Evolutionary conservation across 2,329 filamentous ascomycete species (phyloP).

Genomic region (Cryoendolithus antarcticus): DNA sequence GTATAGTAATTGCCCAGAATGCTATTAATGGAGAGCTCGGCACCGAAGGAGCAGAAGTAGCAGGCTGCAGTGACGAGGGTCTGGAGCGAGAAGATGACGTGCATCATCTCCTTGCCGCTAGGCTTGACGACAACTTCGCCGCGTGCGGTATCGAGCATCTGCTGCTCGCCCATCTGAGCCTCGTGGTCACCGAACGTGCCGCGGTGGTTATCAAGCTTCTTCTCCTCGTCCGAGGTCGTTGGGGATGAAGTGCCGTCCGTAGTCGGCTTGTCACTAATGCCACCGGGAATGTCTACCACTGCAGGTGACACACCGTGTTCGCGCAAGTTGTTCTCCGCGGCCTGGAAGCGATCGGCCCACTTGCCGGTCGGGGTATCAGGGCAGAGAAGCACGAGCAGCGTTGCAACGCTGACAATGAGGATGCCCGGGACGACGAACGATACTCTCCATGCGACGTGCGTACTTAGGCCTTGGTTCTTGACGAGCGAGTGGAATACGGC

Average conservation of each 20-base stretch:
- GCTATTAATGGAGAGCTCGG: constrained; percentile 49
- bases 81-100: constrained; percentile 50
- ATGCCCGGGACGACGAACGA: constrained; percentile 75
- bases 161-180: constrained; percentile 35
- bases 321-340: constrained; percentile 41
- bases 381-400: constrained; percentile 62
- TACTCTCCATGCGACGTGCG: constrained; percentile 68
- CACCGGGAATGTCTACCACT: constrained; percentile 40
- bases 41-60: constrained; percentile 51
- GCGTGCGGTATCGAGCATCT: constrained; percentile 44
- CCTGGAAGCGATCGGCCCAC: constrained; percentile 61
- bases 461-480: constrained; percentile 42
- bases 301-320: constrained; percentile 29
- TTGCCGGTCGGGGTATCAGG: constrained; percentile 72
- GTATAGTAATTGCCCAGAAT: constrained; percentile 48
- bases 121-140: constrained; percentile 53
- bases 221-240: constrained; percentile 18
- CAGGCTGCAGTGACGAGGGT: constrained; percentile 40
- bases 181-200: constrained; percentile 27
- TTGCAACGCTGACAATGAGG: constrained; percentile 53
- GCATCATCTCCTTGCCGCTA: constrained; percentile 44
- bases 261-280: constrained; percentile 30
- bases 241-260: constrained; percentile 12
- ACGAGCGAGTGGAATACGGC: constrained; percentile 72
- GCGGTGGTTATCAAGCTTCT: constrained; percentile 26